Evolutionary conservation across 352 stramenopile species (phyloP).

Genomic region (Phytophthora pluvialis): DNA sequence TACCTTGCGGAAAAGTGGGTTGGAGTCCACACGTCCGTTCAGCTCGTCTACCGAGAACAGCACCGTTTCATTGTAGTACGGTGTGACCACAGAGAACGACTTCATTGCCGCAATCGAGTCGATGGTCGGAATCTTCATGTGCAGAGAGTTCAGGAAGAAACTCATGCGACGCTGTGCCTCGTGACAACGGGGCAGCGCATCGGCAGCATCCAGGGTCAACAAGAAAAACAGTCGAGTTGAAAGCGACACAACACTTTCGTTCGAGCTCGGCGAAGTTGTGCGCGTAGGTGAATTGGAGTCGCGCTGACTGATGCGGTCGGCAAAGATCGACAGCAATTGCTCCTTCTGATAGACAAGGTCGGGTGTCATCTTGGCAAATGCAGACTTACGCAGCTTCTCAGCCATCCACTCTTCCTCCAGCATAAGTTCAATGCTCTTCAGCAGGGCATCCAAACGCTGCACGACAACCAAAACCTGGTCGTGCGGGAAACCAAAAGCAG

Average conservation of each 20-base stretch:
- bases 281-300: slow-evolving; percentile 52
- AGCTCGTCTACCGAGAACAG: slow-evolving; percentile 87
- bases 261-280: slow-evolving; percentile 67
- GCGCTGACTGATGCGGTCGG: slow-evolving; percentile 66
- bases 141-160: slow-evolving; percentile 90
- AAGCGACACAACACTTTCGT: slow-evolving; percentile 81
- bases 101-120: slow-evolving; percentile 87
- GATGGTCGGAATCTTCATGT: slow-evolving; percentile 89
- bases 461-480: slow-evolving; percentile 82
- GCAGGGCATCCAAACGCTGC: slow-evolving; percentile 72
- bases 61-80: slow-evolving; percentile 91
- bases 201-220: slow-evolving; percentile 82
- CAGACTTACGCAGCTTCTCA: slow-evolving; percentile 78
- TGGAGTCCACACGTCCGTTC: slow-evolving; percentile 81
- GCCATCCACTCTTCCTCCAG: slow-evolving; percentile 90
- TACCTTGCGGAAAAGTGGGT: slow-evolving; percentile 87
- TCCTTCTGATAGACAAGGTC: slow-evolving; percentile 83
- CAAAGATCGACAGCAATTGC: slow-evolving; percentile 78
- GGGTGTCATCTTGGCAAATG: slow-evolving; percentile 78
- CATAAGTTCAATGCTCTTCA: slow-evolving; percentile 88
- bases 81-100: slow-evolving; percentile 89
- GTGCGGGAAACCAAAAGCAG: slow-evolving; percentile 65
- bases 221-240: slow-evolving; percentile 86
- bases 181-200: slow-evolving; percentile 82
- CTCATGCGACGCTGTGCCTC: slow-evolving; percentile 90